Base-by-base conservation (phyloP, 208 protist genomes). In the Herpetomonas samuelpessoai region DNA sequence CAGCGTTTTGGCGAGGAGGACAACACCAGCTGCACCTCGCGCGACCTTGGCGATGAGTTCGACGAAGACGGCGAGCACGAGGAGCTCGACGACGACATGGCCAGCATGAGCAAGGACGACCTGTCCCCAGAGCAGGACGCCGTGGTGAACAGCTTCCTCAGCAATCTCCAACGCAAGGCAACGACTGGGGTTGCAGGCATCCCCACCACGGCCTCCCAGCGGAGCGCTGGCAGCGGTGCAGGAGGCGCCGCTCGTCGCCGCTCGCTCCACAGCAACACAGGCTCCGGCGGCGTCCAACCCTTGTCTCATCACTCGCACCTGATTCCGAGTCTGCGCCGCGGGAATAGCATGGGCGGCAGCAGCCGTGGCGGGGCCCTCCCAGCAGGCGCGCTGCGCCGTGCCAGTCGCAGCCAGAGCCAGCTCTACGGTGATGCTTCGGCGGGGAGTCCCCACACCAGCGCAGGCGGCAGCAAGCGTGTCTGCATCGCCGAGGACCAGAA, bases 1-100 rank as follows among this genome's bases (percentile, higher is more conserved):
- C 27, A 60, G 39, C 68, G 49, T 27, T 18, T 4, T 46, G 62
- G 55, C 56, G 47, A 68, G 19, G 65, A 65, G 18, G 69, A 71
- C 26, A 68, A 58, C 29, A 56, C 50, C 14, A 89, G 71, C 64
- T 78, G 64, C 68, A 74, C 65, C 39, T 85, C 74, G 7, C 62
- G 64, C 35, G 71, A 82, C 35, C 62, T 79, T 12, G 48, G 49
- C 41, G 69, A 69, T 25, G 56, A 70, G 19, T 47, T 60, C 29
- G 47, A 44, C 25, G 58, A 79, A 3, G 76, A 79, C 49, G 64
- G 64, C 59, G 60, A 71, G 48, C 58, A 18, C n/a, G 63, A 27
- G 19, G 64, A 64, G 31, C 62, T 61, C 29, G 65, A 52, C 30
- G 65, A 52, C 28, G 65, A 69, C 19, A 14, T 46, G n/a, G 31